These are phyloP conservation scores for Mycena floridula DNA, from an alignment of 768 basidiomycete genomes.

Conservation along the genomic window DNA sequence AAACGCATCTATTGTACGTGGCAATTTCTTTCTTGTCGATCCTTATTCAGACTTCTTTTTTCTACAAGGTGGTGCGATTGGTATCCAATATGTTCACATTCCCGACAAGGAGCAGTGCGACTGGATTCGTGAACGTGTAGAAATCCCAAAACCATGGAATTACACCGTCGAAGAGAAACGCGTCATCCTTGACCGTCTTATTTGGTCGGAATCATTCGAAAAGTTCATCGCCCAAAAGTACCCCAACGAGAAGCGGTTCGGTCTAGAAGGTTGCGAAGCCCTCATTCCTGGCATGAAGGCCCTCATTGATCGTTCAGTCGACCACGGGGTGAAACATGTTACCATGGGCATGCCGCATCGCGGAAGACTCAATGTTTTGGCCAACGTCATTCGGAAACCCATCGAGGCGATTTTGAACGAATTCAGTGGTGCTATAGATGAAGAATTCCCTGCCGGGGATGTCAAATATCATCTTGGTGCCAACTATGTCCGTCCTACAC, in stretches of 20 bases:
- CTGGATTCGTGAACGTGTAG: constrained; percentile 96
- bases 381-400: constrained; percentile 97
- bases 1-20: constrained; percentile 90
- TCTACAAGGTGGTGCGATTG: constrained; percentile 70
- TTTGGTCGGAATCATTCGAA: constrained; percentile 99
- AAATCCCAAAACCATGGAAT: constrained; percentile 94
- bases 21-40: constrained; percentile 2
- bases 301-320: constrained; percentile 96
- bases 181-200: constrained; percentile 97
- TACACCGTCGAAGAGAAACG: constrained; percentile 98
- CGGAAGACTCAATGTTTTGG: constrained; percentile 95
- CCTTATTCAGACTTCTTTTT: not conserved
- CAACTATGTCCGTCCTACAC: constrained; percentile 97
- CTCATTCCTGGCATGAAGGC: constrained; percentile 99
- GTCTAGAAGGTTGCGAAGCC: constrained; percentile 95
- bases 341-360: constrained; percentile 99
- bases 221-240: constrained; percentile 98
- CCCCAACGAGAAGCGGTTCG: constrained; percentile 99
- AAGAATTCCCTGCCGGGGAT: constrained; percentile 86
- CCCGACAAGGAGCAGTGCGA: constrained; percentile 98
- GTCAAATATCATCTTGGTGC: constrained; percentile 99
- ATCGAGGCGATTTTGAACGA: constrained; percentile 97
- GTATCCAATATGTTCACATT: constrained; percentile 92
- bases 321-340: constrained; percentile 91
- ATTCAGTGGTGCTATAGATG: constrained; percentile 72